phyloP scores from a whole-genome alignment of 805 yeast species.

The Wickerhamiella siamensis region DNA sequence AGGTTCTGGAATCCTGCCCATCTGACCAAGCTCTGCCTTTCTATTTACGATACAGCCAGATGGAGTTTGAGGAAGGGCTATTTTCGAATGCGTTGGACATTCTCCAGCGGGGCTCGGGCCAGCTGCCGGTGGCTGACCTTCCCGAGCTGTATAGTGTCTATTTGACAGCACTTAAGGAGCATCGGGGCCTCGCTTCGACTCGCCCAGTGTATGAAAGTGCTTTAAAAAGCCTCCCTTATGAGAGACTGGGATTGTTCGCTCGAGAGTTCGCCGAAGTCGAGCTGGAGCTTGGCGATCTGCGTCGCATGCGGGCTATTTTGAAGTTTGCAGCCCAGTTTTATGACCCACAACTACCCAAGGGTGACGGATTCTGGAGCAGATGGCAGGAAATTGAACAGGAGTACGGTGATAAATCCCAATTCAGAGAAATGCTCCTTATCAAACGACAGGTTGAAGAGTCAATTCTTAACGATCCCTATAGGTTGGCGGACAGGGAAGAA shows the following conservation, averaged over 20 bases:
- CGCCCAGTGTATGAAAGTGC: slow-evolving; percentile 41
- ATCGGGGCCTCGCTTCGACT: slow-evolving; percentile 20
- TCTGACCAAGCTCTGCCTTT: slow-evolving; percentile 34
- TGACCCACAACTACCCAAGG: slow-evolving; percentile 21
- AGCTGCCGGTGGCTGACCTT: background rate
- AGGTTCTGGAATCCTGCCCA: slow-evolving; percentile 33
- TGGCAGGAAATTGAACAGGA: slow-evolving; percentile 69
- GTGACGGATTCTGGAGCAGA: slow-evolving; percentile 36
- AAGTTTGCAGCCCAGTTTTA: slow-evolving; percentile 37
- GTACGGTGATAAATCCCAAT: slow-evolving; percentile 56
- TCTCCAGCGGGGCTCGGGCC: slow-evolving; percentile 28
- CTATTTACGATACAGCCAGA: slow-evolving; percentile 40
- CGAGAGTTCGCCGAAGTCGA: slow-evolving; percentile 44
- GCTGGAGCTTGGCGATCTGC: slow-evolving; percentile 33
- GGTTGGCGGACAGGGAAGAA: background rate
- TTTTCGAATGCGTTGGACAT: slow-evolving; percentile 36
- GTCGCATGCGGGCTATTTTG: slow-evolving; percentile 49
- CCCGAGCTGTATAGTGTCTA: background rate
- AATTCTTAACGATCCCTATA: slow-evolving; percentile 8
- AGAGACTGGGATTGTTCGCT: slow-evolving; percentile 31
- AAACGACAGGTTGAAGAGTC: slow-evolving; percentile 33
- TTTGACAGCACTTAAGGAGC: background rate
- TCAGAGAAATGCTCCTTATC: slow-evolving; percentile 54
- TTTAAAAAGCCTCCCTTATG: slow-evolving; percentile 33
- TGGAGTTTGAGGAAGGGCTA: slow-evolving; percentile 45